Evolutionary conservation across 2,329 filamentous ascomycete species (phyloP).

Genomic region (Beauveria varroae): DNA sequence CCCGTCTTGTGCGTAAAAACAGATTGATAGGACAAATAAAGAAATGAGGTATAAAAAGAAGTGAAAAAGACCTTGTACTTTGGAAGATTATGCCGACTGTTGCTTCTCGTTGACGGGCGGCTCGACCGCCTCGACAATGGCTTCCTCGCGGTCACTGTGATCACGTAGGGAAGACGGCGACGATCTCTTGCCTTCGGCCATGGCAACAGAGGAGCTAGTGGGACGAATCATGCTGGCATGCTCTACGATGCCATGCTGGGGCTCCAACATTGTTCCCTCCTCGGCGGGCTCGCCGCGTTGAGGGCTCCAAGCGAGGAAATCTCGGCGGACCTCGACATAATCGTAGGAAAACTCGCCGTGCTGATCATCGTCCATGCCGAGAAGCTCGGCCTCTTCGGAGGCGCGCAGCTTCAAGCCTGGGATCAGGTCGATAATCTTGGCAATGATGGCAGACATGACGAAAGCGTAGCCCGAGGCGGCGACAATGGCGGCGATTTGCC

Average conservation of each 20-base stretch:
- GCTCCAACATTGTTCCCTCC: slow-evolving; percentile 48
- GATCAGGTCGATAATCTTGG: slow-evolving; percentile 65
- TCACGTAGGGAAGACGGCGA: slow-evolving; percentile 8
- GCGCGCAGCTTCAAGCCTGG: slow-evolving; percentile 75
- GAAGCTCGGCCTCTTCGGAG: slow-evolving; percentile 72
- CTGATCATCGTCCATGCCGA: slow-evolving; percentile 86
- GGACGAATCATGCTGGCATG: slow-evolving; percentile 41
- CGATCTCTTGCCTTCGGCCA: slow-evolving; percentile 10
- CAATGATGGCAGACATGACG: slow-evolving; percentile 64
- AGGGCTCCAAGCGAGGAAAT: slow-evolving; percentile 83
- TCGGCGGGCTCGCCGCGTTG: slow-evolving; percentile 57
- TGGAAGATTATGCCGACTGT: neutral
- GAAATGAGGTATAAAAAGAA: slow-evolving; percentile 4
- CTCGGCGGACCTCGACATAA: slow-evolving; percentile 80
- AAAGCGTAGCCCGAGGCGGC: slow-evolving; percentile 63
- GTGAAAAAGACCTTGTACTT: neutral
- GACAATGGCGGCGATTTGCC: slow-evolving; percentile 70
- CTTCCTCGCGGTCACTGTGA: slow-evolving; percentile 2
- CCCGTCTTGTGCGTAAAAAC: neutral
- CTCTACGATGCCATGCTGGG: slow-evolving; percentile 65
- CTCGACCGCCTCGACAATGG: slow-evolving; percentile 6
- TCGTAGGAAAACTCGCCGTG: slow-evolving; percentile 87
- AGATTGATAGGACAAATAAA: neutral
- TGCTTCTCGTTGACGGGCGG: slow-evolving; percentile 11
- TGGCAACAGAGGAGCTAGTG: slow-evolving; percentile 14